Evolutionary conservation across 2,329 filamentous ascomycete genomes (phyloP), one percentile per base, ranked within the genome.

Genomic region (Alternaria alternata): DNA sequence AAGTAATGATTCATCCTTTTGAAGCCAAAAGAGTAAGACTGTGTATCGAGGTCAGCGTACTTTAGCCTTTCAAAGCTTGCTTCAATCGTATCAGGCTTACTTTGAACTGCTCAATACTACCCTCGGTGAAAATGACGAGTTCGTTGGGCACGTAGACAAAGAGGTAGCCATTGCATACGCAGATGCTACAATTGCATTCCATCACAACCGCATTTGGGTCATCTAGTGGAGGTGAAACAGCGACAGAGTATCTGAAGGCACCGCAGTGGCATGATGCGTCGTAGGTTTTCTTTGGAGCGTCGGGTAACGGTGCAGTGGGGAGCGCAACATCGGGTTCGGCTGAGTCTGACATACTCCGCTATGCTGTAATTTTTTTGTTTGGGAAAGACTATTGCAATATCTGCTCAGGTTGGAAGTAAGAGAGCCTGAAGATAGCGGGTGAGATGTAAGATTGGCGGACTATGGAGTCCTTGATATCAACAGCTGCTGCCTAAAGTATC

Each of bases 101-200:
- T 30, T 55, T 65, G 16, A 74, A 42, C 3, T 72, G 66, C 9
- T 69, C 63, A 3, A 67, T 34, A 4, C 38, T 41, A 8, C 71
- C 71, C 11, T 66, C 68, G 7, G 62, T 63, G 48, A 73, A 74
- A 3, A 38, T 36, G 20, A 77, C 38, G 6, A 63, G 30, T 2
- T 63, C 56, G 14, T 70, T 58, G 0, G 61, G 58, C 12, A 68
- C 56, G 54, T 73, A 74, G 54, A 85, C 77, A 28, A 86, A 76
- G 24, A 86, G 75, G 59, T 86, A 85, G 0, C 85, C 85, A 36
- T 82, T 79, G n/a, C 82, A 79, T 1, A 75, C 71, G 68, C 85
- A 87, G 58, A 83, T 82, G 36, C 84, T 86, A 72, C 85, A 87
- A 67, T 82, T 85, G 78, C 85, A 87, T 22, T 79, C 65, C 20